These are phyloP conservation scores for Aspergillus sp. DNA, from an alignment of 2,329 filamentous ascomycete species.

Conservation along the genomic window DNA sequence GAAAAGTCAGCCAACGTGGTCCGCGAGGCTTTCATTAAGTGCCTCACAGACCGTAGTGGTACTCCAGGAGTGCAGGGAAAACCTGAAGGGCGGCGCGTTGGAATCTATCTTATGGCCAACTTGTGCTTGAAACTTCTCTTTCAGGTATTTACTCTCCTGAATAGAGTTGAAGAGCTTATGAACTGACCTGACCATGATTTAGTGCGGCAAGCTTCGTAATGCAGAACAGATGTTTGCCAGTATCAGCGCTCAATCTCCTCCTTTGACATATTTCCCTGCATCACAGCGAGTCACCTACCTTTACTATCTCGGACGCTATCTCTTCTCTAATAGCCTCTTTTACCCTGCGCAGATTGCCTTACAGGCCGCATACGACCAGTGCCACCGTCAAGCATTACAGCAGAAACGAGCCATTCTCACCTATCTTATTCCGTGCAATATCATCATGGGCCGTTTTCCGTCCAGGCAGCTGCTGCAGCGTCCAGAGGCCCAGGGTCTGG, in stretches of 20 bases:
- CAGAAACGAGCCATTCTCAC: slow-evolving; percentile 76
- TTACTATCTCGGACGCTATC: slow-evolving; percentile 87
- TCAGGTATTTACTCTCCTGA: slow-evolving; percentile 46
- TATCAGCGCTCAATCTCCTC: slow-evolving; percentile 75
- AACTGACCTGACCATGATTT: not conserved
- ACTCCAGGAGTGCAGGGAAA: slow-evolving; percentile 53
- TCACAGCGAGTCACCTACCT: slow-evolving; percentile 85
- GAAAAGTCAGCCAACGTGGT: slow-evolving; percentile 85
- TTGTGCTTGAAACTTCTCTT: slow-evolving; percentile 83
- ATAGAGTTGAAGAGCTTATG: not conserved
- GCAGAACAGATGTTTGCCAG: slow-evolving; percentile 86
- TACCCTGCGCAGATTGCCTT: slow-evolving; percentile 67
- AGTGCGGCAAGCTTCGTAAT: slow-evolving; percentile 74
- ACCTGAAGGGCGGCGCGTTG: slow-evolving; percentile 76
- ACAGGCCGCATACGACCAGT: slow-evolving; percentile 73
- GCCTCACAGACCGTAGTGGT: slow-evolving; percentile 70
- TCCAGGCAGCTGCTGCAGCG: slow-evolving; percentile 58
- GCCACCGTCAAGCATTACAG: slow-evolving; percentile 49
- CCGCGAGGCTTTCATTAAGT: slow-evolving; percentile 84
- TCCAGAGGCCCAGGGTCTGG: slow-evolving; percentile 62
- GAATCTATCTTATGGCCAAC: slow-evolving; percentile 89
- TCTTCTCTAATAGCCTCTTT: slow-evolving; percentile 79
- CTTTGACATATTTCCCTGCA: slow-evolving; percentile 73
- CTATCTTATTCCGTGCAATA: slow-evolving; percentile 74
- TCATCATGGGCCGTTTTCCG: slow-evolving; percentile 79